Evolutionary conservation across 768 basidiomycete species (phyloP), one percentile per base, ranked within the genome.

Genomic region (Phallus indusiatus): DNA sequence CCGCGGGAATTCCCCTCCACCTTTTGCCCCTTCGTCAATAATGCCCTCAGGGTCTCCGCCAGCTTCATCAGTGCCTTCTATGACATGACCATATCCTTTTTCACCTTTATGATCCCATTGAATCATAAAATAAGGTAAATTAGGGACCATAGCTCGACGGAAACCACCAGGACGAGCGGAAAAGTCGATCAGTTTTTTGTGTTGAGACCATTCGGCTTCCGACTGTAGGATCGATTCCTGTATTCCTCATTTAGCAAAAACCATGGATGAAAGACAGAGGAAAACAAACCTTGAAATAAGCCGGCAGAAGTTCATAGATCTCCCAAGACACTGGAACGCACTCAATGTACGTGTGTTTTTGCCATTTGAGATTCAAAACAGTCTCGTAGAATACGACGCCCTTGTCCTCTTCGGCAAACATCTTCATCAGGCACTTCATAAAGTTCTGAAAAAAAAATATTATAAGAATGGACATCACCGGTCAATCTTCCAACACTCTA

Each of bases 61-160:
- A 2, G 79, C 80, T 37, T 89, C 85, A 22, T 79, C 82, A 0
- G 83, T 81, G 1, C 96, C 96, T 70, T 99, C 96, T 61, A 99
- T 96, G 62, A 99, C 90, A 71, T 99, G 96, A 0, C 96, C 96
- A 68, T 93, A 99, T 1, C 96, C 96, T 67, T 91, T 93, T 72
- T 97, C 94, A 22, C 96, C 94, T 67, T 94, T 97, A 72, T 98
- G 79, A 72, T 99, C 96, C 71, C 95, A 99, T 65, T 95, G 94
- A 7, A 98, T 90, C 91, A 94, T 95, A 67, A 99, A 99, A 72
- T 99, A 99, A 0, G 96, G 96, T 33, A 99, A 74, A 67, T 97
- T 96, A 2, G 94, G 85, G 11, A 99, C 95, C 88, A 99, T 90
- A 22, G 90, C 85, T 0, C 95, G 81, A 47, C 94, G 79, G 76